Conservation (phyloP, 1,139 yeast species). For the Lodderomyces elongisporus region DNA sequence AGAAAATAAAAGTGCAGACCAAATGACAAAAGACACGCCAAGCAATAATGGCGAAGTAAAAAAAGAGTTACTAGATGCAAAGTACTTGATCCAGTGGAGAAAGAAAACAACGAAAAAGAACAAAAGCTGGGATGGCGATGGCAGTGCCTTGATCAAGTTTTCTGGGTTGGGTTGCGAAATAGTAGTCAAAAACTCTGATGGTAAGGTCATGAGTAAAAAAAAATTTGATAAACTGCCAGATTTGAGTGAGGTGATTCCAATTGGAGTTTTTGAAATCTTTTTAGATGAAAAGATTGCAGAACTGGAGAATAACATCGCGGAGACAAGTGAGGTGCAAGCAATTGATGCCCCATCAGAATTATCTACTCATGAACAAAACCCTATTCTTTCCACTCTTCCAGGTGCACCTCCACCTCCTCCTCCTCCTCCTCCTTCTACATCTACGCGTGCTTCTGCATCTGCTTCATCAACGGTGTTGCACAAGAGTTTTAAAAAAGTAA, state of each 20-base stretch:
- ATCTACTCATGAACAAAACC: no score
- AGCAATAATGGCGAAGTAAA: no score
- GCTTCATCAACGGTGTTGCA: neutral
- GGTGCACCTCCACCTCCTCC: no score
- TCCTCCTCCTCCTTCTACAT: neutral
- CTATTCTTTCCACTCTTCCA: no score
- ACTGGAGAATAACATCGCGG: neutral
- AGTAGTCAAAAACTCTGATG: slow-evolving; percentile 14
- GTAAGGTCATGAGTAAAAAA: slow-evolving; percentile 17
- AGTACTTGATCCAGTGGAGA: slow-evolving; percentile 56
- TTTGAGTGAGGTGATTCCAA: slow-evolving; percentile 37
- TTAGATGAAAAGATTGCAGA: slow-evolving; percentile 37
- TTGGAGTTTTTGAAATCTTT: slow-evolving; percentile 53
- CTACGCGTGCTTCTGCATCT: no score
- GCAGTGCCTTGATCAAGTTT: slow-evolving; percentile 34
- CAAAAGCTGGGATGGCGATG: slow-evolving; percentile 96
- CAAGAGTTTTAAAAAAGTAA: slow-evolving; percentile 10
- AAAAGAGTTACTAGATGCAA: no score
- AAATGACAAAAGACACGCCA: no score
- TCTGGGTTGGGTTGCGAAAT: slow-evolving; percentile 9
- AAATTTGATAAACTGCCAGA: slow-evolving; percentile 8
- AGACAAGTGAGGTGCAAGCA: neutral
- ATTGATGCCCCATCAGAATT: neutral
- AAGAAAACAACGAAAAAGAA: slow-evolving; percentile 71
- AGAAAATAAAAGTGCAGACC: no score